Conservation (phyloP, 768 basidiomycete genomes). For the Hebeloma cylindrosporum region DNA sequence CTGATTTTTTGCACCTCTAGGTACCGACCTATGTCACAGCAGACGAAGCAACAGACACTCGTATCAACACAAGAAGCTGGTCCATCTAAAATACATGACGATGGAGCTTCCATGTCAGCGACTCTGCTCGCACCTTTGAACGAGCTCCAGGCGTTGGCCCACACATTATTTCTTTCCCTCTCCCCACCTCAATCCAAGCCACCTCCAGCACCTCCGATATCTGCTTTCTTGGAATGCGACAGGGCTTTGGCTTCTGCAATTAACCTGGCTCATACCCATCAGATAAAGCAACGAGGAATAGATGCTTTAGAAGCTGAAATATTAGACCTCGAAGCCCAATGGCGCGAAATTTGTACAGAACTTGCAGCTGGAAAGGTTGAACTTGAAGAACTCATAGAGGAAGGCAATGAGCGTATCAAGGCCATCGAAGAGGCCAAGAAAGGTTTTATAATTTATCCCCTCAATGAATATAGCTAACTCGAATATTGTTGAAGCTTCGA, state of each 20-base stretch:
- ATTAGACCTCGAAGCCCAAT: conserved; percentile 59
- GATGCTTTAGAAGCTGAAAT: conserved; percentile 73
- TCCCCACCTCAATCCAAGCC: conserved; percentile 66
- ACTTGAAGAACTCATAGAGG: conserved; percentile 66
- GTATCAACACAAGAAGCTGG: conserved; percentile 12
- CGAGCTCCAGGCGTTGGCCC: conserved; percentile 61
- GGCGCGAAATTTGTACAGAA: conserved; percentile 67
- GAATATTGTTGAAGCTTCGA: conserved; percentile 68
- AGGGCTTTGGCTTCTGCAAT: conserved; percentile 64
- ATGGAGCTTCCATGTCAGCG: conserved; percentile 55
- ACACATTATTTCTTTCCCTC: conserved; percentile 69
- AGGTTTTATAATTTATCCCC: conserved; percentile 47
- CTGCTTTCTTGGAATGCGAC: conserved; percentile 64
- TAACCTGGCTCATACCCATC: conserved; percentile 66
- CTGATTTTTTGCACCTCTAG: too few relatives aligned
- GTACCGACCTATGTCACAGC: conserved; percentile 21
- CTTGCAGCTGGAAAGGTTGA: conserved; percentile 68
- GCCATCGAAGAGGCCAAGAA: conserved; percentile 71
- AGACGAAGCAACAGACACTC: conserved; percentile 9
- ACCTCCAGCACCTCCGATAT: conserved; percentile 57
- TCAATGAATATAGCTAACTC: too few relatives aligned
- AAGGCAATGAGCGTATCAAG: conserved; percentile 71
- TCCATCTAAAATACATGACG: conserved; percentile 8
- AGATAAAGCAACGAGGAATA: conserved; percentile 72
- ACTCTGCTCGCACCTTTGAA: conserved; percentile 62